A percentile compares a stretch with the other conserved stretches of the same genome.
These are phyloP conservation scores for Polymyxa betae DNA, from an alignment of 208 protist genomes.

Conservation along the genomic window DNA sequence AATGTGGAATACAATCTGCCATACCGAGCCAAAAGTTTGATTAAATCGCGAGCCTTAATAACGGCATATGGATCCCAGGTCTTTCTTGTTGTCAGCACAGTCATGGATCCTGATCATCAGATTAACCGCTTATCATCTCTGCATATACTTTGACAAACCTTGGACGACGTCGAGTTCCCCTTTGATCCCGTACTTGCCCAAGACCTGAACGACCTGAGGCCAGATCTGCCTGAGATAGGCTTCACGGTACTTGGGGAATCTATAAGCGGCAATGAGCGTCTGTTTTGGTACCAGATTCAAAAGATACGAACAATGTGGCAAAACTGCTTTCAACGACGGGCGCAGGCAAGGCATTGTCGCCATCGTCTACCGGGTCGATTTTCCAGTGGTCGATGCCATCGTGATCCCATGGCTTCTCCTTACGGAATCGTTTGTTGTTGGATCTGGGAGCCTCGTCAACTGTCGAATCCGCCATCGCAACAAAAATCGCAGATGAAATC, in stretches of 20 bases:
- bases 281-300: conserved; percentile 72
- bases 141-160: background rate
- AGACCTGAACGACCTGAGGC: conserved; percentile 78
- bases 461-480: too few relatives aligned
- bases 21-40: conserved; percentile 91
- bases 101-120: conserved; percentile 83
- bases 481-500: too few relatives aligned
- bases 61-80: conserved; percentile 98
- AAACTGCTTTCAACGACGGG: conserved; percentile 56
- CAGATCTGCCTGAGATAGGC: conserved; percentile 89
- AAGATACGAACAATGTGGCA: conserved; percentile 58
- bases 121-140: conserved; percentile 3
- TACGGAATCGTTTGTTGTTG: conserved; percentile 36
- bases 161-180: conserved; percentile 72
- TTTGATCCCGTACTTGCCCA: conserved; percentile 85
- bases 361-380: conserved; percentile 67
- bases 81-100: conserved; percentile 93
- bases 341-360: conserved; percentile 65
- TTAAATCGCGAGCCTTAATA: conserved; percentile 96
- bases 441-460: background rate
- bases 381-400: conserved; percentile 80
- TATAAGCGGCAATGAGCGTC: conserved; percentile 92
- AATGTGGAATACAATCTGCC: conserved; percentile 69
- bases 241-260: conserved; percentile 97
- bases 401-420: conserved; percentile 71